phyloP scores from a whole-genome alignment of 2,329 filamentous ascomycete genomes.

The Lasiodiplodia citricola region DNA sequence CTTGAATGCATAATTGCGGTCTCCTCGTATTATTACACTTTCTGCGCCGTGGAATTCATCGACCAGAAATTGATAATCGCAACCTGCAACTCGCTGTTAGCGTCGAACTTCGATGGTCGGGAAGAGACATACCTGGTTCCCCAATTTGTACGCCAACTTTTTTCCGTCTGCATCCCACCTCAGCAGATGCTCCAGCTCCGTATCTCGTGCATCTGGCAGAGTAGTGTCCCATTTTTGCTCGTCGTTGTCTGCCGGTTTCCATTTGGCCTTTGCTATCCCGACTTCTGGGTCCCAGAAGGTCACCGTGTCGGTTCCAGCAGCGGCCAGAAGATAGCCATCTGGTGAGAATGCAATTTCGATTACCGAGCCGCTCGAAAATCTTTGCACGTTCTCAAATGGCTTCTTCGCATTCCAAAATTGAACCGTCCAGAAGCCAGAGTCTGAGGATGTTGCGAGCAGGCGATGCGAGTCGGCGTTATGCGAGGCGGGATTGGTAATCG shows the following conservation, averaged over 20 bases:
- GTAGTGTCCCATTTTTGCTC: slow-evolving; percentile 25
- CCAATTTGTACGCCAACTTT: slow-evolving; percentile 42
- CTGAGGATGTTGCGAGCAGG: slow-evolving; percentile 48
- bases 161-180: slow-evolving; percentile 47
- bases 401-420: slow-evolving; percentile 49
- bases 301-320: slow-evolving; percentile 50
- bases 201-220: slow-evolving; percentile 36
- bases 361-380: slow-evolving; percentile 40
- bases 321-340: slow-evolving; percentile 49
- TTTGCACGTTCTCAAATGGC: slow-evolving; percentile 40
- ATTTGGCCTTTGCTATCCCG: slow-evolving; percentile 42
- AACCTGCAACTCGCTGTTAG: slow-evolving; percentile 34
- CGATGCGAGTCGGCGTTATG: slow-evolving; percentile 34
- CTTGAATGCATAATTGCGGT: slow-evolving; percentile 18
- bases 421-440: slow-evolving; percentile 42
- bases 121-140: slow-evolving; percentile 40
- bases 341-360: slow-evolving; percentile 53
- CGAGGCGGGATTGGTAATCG: slow-evolving; percentile 29
- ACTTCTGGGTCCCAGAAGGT: slow-evolving; percentile 51
- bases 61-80: slow-evolving; percentile 40
- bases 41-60: slow-evolving; percentile 29
- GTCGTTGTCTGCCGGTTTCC: slow-evolving; percentile 35
- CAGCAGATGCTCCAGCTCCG: slow-evolving; percentile 35
- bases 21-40: slow-evolving; percentile 23
- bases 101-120: background rate